phyloP scores from a whole-genome alignment of 208 protist species.

The Vickermania ingenoplastis region DNA sequence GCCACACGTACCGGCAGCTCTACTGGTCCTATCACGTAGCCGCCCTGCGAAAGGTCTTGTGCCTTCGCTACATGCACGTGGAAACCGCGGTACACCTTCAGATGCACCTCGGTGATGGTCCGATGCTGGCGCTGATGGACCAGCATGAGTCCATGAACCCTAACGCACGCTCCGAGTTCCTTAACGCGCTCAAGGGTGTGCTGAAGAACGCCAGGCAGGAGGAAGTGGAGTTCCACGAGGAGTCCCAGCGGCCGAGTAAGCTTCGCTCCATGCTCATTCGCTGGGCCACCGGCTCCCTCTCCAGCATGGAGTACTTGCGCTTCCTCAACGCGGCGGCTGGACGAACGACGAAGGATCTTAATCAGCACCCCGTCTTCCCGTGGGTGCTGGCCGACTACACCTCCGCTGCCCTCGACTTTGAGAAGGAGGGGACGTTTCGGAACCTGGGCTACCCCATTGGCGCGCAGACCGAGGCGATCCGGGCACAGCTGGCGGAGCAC shows the following conservation, averaged over 20 bases:
- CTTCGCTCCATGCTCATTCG: slow-evolving; percentile 66
- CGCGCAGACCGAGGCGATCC: slow-evolving; percentile 79
- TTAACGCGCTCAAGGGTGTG: slow-evolving; percentile 51
- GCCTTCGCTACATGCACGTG: slow-evolving; percentile 78
- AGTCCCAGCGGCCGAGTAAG: slow-evolving; percentile 26
- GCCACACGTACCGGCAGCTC: slow-evolving; percentile 45
- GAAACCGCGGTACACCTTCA: slow-evolving; percentile 70
- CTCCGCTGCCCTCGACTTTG: slow-evolving; percentile 64
- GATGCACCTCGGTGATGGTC: slow-evolving; percentile 56
- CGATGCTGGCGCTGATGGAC: slow-evolving; percentile 77
- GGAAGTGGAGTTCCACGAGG: slow-evolving; percentile 51
- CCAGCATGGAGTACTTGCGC: slow-evolving; percentile 92
- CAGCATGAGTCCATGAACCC: slow-evolving; percentile 82
- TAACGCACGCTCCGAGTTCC: slow-evolving; percentile 54
- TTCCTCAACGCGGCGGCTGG: slow-evolving; percentile 89
- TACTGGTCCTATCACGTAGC: slow-evolving; percentile 60
- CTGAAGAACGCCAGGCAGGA: slow-evolving; percentile 17
- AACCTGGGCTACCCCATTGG: slow-evolving; percentile 95
- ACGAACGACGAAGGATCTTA: slow-evolving; percentile 85
- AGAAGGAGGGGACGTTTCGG: slow-evolving; percentile 67
- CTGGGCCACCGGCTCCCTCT: slow-evolving; percentile 88
- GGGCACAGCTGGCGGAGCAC: slow-evolving; percentile 55
- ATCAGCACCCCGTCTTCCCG: slow-evolving; percentile 94
- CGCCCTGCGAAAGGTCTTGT: slow-evolving; percentile 50
- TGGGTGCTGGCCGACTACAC: slow-evolving; percentile 91